Percentiles rank a stretch among this genome's conserved stretches.
These are phyloP conservation scores for Phaffomyces thermotolerans DNA, from an alignment of 805 yeast genomes.

Conservation along the genomic window DNA sequence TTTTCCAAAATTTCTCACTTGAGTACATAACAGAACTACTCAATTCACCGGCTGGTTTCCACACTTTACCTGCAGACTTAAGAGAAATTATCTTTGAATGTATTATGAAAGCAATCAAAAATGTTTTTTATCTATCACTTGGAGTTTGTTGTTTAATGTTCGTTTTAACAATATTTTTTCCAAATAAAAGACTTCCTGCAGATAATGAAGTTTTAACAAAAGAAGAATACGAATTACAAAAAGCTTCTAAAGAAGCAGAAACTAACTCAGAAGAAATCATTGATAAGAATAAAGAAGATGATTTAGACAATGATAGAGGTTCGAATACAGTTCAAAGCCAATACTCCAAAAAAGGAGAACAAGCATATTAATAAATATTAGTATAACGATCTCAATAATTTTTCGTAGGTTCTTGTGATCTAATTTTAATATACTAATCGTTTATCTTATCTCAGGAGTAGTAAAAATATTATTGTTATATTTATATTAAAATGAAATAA, in stretches of 20 bases:
- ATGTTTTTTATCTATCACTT: constrained; percentile 34
- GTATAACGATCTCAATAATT: too few species aligned
- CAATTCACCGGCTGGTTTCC: constrained; percentile 4
- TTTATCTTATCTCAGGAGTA: too few species aligned
- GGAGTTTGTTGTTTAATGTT: constrained; percentile 30
- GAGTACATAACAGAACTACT: not conserved
- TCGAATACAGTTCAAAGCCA: too few species aligned
- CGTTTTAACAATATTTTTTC: constrained; percentile 29
- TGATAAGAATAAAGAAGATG: not conserved
- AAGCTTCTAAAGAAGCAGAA: not conserved
- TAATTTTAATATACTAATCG: too few species aligned
- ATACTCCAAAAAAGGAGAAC: too few species aligned
- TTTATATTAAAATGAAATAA: too few species aligned
- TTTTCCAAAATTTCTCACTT: not conserved
- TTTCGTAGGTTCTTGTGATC: too few species aligned
- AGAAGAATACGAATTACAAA: constrained; percentile 2
- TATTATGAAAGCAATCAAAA: constrained; percentile 32
- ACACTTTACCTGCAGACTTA: constrained; percentile 2
- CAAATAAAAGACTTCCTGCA: constrained; percentile 37
- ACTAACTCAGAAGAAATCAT: not conserved
- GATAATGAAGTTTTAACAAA: constrained; percentile 4
- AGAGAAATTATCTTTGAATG: constrained; percentile 11
- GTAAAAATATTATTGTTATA: too few species aligned
- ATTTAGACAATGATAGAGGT: not conserved
- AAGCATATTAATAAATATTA: too few species aligned